A percentile compares a stretch with the other conserved stretches of the same genome.
These are phyloP conservation scores for Rubia yunnanensis DNA, from an alignment of 257 asterid genomes.

Conservation along the genomic window DNA sequence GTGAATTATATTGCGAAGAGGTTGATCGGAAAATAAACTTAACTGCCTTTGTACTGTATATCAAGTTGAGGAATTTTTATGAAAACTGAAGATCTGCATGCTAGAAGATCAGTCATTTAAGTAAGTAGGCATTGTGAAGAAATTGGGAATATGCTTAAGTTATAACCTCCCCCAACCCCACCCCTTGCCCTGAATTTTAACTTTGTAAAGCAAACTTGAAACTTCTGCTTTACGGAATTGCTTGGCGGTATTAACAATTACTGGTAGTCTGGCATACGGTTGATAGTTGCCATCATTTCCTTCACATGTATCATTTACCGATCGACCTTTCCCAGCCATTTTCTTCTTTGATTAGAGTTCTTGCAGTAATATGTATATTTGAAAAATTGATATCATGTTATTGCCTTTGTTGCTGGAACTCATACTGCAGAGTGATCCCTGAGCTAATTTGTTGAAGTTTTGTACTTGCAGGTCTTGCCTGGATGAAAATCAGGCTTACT, in stretches of 20 bases:
- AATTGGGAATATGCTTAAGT: background rate
- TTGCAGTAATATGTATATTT: background rate
- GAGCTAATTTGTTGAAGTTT: constrained; percentile 3
- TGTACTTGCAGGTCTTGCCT: constrained; percentile 59
- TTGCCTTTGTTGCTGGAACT: background rate
- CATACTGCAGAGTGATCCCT: background rate
- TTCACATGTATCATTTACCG: background rate
- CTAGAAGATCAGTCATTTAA: background rate
- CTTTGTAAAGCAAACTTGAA: background rate
- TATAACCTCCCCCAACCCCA: background rate
- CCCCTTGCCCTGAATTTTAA: background rate
- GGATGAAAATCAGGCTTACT: constrained; percentile 85
- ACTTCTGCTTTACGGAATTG: background rate
- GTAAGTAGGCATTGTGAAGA: background rate
- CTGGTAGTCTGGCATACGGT: background rate
- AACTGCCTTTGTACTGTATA: background rate
- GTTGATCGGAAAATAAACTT: background rate
- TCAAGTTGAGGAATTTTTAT: background rate
- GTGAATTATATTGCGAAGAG: background rate
- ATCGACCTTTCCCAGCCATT: background rate
- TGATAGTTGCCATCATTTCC: background rate
- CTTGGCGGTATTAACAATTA: background rate
- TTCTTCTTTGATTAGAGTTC: background rate
- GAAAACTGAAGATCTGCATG: background rate
- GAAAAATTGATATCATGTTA: background rate